Percentiles rank a stretch among this genome's conserved stretches.
Evolutionary conservation across 805 yeast genomes (phyloP).

Genomic region (Metschnikowia shivogae): DNA sequence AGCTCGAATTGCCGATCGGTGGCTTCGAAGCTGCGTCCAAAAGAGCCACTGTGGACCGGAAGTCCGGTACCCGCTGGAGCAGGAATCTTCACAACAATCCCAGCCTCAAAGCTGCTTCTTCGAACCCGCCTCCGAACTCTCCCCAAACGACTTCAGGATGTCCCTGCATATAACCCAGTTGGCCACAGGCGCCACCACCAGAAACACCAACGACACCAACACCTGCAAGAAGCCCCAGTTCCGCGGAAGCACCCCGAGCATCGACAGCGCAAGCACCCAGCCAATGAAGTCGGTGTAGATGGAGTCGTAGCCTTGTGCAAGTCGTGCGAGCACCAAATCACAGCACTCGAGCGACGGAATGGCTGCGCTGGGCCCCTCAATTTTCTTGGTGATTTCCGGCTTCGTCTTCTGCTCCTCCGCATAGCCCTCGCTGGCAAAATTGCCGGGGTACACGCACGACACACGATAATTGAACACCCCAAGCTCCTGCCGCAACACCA

Average conservation of each 20-base stretch:
- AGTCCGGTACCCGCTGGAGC: no score
- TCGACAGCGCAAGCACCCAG: slow-evolving; percentile 67
- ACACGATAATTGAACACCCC: slow-evolving; percentile 63
- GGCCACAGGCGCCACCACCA: slow-evolving; percentile 51
- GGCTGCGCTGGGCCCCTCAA: slow-evolving; percentile 82
- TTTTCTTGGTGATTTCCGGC: slow-evolving; percentile 73
- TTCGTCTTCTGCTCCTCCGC: slow-evolving; percentile 76
- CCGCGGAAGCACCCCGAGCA: slow-evolving; percentile 69
- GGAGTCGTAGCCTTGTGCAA: slow-evolving; percentile 65
- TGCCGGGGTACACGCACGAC: slow-evolving; percentile 80
- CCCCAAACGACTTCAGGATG: slow-evolving; percentile 46
- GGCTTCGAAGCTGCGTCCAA: no score
- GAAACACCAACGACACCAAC: slow-evolving; percentile 31
- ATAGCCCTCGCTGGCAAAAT: slow-evolving; percentile 85
- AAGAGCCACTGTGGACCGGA: no score
- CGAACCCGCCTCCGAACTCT: slow-evolving; percentile 12
- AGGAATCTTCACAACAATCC: no score
- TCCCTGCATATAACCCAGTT: slow-evolving; percentile 45
- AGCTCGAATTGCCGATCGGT: no score
- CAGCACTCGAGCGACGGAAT: slow-evolving; percentile 68
- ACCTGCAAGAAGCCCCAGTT: slow-evolving; percentile 48
- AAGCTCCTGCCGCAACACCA: slow-evolving; percentile 78
- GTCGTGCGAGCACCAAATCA: slow-evolving; percentile 47
- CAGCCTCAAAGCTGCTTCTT: background rate
- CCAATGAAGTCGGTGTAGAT: slow-evolving; percentile 82